A percentile compares a stretch with the other conserved stretches of the same genome.
These are phyloP conservation scores for Neoascochyta sp. DNA, from an alignment of 2,329 filamentous ascomycete species.

Conservation along the genomic window DNA sequence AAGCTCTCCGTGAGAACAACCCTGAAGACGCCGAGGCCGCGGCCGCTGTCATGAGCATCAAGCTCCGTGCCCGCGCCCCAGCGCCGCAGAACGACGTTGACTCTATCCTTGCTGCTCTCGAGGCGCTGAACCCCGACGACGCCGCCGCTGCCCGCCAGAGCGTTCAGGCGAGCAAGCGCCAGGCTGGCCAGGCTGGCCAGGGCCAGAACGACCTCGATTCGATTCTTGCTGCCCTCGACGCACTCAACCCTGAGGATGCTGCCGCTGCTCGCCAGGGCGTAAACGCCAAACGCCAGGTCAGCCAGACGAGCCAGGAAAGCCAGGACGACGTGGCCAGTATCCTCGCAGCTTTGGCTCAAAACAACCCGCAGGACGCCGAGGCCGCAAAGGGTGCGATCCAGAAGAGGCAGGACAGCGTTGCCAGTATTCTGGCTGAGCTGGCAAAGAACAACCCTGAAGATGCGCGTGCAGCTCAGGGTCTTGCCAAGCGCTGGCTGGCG, in stretches of 20 bases:
- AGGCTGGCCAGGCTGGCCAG: constrained; percentile 5
- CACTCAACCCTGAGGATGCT: constrained; percentile 17
- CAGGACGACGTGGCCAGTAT: constrained; percentile 12
- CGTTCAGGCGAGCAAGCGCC: constrained; percentile 10
- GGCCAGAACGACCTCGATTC: constrained; percentile 13
- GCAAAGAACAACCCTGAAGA: constrained; percentile 17
- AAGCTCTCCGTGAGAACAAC: constrained; percentile 26
- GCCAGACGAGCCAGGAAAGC: constrained; percentile 5
- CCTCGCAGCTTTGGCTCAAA: constrained; percentile 11
- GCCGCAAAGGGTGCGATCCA: constrained; percentile 11
- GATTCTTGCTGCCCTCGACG: constrained; percentile 16
- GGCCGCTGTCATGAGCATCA: constrained; percentile 23
- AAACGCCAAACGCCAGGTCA: neutral
- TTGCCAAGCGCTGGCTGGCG: constrained; percentile 14
- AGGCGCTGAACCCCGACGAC: constrained; percentile 23
- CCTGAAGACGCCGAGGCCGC: constrained; percentile 26
- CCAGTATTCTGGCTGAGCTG: constrained; percentile 17
- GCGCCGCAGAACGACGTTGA: constrained; percentile 18
- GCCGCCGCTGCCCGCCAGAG: constrained; percentile 18
- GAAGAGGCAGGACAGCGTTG: constrained; percentile 16
- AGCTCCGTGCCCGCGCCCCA: constrained; percentile 17
- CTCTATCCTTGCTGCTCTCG: constrained; percentile 21
- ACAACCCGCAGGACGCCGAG: constrained; percentile 16
- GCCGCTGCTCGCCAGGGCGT: constrained; percentile 12
- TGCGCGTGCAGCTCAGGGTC: constrained; percentile 12